A percentile compares a stretch with the other conserved stretches of the same genome.
Conservation (phyloP, 768 basidiomycete genomes). For the Postia placenta region DNA sequence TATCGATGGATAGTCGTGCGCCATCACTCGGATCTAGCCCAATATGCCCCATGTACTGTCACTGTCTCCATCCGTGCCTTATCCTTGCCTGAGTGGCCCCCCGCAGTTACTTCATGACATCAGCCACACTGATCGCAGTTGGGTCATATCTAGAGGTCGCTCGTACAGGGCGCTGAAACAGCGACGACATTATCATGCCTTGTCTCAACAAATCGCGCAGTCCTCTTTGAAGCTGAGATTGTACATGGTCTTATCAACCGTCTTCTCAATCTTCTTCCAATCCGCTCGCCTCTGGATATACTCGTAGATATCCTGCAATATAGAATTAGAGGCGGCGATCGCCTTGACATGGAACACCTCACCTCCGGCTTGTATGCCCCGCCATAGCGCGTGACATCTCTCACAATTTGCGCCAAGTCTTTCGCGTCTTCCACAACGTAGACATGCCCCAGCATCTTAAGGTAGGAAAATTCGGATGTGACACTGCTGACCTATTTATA, state of each 20-base stretch:
- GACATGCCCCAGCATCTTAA: conserved; percentile 97
- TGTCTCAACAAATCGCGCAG: conserved; percentile 36
- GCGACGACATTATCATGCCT: no score
- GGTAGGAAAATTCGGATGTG: conserved; percentile 82
- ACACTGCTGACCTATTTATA: conserved; percentile 60
- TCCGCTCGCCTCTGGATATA: conserved; percentile 92
- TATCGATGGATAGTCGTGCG: background rate
- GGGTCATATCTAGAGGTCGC: no score
- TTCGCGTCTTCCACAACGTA: conserved; percentile 95
- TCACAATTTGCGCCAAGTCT: conserved; percentile 91
- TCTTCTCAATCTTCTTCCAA: conserved; percentile 98
- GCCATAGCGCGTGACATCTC: conserved; percentile 93
- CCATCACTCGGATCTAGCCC: no score
- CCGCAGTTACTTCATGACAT: no score
- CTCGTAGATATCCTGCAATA: conserved; percentile 81
- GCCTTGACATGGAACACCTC: background rate
- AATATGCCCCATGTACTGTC: background rate
- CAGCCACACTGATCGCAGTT: no score
- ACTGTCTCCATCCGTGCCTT: no score
- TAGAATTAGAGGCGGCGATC: background rate
- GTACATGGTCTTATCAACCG: conserved; percentile 93
- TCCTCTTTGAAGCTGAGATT: conserved; percentile 92
- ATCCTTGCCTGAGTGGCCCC: no score
- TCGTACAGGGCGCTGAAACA: no score
- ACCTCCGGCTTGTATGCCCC: conserved; percentile 92